Evolutionary conservation across 768 basidiomycete genomes (phyloP), one percentile per base, ranked within the genome.

Genomic region (Xerocomellus intermedius): DNA sequence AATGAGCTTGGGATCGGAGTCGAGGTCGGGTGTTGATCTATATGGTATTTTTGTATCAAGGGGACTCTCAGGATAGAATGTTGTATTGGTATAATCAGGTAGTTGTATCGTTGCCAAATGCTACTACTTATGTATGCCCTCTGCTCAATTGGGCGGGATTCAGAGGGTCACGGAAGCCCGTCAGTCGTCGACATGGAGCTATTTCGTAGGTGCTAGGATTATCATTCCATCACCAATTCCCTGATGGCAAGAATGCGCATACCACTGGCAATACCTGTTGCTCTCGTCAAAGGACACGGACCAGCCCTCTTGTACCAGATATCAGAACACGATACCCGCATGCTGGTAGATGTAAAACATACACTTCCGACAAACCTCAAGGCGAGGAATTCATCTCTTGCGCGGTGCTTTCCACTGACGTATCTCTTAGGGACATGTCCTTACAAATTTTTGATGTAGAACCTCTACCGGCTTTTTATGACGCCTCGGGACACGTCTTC

Each of bases 271-370:
- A 85, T 90, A 50, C 82, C 91, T 0, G 94, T 96, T 16, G 85
- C 80, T 21, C 82, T 96, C 12, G 81, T 91, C 13, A 83, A 86
- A 56, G 87, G 84, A 24, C 80, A 80, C 41, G 97, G 96, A 1
- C 95, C 95, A 5, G 92, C 96, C 39, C 77, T 99, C 42, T 69
- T 97, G 55, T 99, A 99, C 75, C 94, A 96, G 69, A 94, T 99
- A 64, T 87, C 81, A 8, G 75, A 85, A 65, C 82, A 84, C 64
- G 93, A 97, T 70, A 98, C 94, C 8, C 83, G 97, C 33, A 95
- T 99, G 74, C 83, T 99, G 51, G 82, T 98, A 50, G 94, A 98
- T 73, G 79, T 98, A 42, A 91, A 91, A 64, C 75, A 79, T 2
- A 91, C 93, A 9, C 77, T 94, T 48, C 94, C 95, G 1, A 76